A percentile compares a stretch with the other conserved stretches of the same genome.
These are phyloP conservation scores for bread wheat (Triticum aestivum) DNA, from an alignment of 176 grass and related monocot genomes.

Conservation along the genomic window DNA sequence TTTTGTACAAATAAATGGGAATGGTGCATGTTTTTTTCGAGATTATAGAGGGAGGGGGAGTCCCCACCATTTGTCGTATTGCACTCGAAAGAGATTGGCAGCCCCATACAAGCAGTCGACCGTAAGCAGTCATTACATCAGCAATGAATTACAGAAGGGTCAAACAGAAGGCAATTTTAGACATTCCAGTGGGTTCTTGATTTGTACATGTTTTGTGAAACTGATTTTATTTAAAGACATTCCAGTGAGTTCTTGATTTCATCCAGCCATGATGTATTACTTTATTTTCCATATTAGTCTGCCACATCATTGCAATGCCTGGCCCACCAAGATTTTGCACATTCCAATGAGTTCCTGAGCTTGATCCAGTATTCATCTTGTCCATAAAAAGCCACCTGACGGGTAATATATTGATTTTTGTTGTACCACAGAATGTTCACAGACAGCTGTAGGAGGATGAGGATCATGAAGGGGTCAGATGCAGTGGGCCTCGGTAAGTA, in stretches of 20 bases:
- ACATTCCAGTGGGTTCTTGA: not conserved
- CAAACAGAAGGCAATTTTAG: no score
- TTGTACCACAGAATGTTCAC: constrained; percentile 46
- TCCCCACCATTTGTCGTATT: no score
- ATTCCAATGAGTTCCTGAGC: constrained; percentile 5
- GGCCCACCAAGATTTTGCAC: constrained; percentile 1
- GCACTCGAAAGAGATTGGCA: no score
- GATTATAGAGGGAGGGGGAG: no score
- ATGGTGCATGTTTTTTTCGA: not conserved
- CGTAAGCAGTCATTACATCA: no score
- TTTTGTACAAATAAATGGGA: not conserved
- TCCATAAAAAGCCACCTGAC: not conserved
- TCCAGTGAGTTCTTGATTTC: not conserved
- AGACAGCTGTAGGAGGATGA: constrained; percentile 49
- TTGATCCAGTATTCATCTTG: constrained; percentile 22
- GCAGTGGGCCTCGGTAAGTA: constrained; percentile 62
- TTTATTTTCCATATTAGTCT: constrained; percentile 1
- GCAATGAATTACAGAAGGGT: no score
- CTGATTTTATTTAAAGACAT: not conserved
- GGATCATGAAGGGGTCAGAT: constrained; percentile 62
- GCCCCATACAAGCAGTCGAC: no score
- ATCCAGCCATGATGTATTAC: not conserved
- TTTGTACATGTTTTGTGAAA: not conserved
- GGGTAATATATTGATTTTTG: constrained; percentile 10
- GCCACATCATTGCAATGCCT: not conserved